Evolutionary conservation across 345 rosid species (phyloP).

Genomic region (Eucalyptus pauciflora): DNA sequence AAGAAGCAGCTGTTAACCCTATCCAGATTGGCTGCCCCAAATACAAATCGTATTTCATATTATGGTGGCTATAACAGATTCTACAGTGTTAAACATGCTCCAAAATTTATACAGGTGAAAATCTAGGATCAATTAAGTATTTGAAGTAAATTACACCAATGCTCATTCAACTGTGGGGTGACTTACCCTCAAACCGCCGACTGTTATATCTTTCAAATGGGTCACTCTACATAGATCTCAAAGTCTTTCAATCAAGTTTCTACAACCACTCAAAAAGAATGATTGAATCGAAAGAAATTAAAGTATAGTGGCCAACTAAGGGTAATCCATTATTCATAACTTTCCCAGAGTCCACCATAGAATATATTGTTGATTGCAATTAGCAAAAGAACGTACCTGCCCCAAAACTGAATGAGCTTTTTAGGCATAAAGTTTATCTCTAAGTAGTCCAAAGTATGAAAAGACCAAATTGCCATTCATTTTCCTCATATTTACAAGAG

Average conservation of each 20-base stretch:
- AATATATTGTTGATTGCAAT: neutral
- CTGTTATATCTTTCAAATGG: neutral
- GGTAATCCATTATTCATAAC: neutral
- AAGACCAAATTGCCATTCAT: too few species aligned
- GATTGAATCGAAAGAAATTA: neutral
- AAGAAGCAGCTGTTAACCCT: neutral
- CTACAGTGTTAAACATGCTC: neutral
- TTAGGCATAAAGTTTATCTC: too few species aligned
- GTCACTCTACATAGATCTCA: neutral
- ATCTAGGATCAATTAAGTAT: neutral
- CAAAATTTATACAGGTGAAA: neutral
- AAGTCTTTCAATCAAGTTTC: neutral
- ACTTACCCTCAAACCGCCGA: neutral
- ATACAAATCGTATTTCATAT: neutral
- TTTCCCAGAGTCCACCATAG: neutral
- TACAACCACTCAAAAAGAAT: neutral
- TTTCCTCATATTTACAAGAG: too few species aligned
- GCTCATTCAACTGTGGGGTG: neutral
- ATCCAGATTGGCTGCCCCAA: neutral
- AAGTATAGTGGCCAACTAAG: neutral
- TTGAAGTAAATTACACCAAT: neutral
- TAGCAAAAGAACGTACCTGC: constrained; percentile 38
- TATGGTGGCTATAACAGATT: neutral
- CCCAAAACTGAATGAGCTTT: constrained; percentile 43
- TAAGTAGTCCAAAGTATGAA: too few species aligned